phyloP scores from a whole-genome alignment of 805 yeast genomes.

The Lipomyces chichibuensis region DNA sequence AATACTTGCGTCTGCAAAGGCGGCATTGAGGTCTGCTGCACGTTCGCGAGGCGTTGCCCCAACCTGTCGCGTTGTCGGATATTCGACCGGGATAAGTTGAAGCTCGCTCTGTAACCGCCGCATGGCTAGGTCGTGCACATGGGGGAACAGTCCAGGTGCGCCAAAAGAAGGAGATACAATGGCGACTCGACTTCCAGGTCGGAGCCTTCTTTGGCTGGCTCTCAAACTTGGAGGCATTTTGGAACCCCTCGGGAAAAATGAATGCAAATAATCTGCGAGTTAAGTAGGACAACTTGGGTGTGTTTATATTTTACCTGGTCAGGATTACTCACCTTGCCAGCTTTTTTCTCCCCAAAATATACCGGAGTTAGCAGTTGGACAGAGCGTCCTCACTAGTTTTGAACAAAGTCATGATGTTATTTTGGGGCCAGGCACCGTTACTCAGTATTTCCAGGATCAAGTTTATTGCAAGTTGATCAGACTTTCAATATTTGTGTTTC shows the following conservation, averaged over 20 bases:
- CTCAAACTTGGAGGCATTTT: conserved; percentile 1
- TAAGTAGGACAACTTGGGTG: too few species aligned
- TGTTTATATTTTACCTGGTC: too few species aligned
- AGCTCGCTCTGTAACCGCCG: background rate
- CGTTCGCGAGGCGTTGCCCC: conserved; percentile 8
- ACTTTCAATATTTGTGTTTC: too few species aligned
- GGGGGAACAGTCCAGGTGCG: background rate
- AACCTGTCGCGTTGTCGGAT: conserved; percentile 2
- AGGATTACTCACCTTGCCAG: too few species aligned
- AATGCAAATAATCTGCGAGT: too few species aligned
- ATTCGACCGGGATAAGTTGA: background rate
- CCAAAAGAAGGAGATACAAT: conserved; percentile 7
- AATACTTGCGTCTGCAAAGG: conserved; percentile 3
- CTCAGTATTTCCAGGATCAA: too few species aligned
- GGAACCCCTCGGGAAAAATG: background rate
- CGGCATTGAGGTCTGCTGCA: conserved; percentile 3
- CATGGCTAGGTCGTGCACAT: conserved; percentile 3
- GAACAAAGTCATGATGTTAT: too few species aligned
- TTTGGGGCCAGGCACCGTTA: too few species aligned
- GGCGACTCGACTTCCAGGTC: conserved; percentile 4
- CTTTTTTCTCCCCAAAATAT: too few species aligned
- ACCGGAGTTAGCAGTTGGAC: too few species aligned
- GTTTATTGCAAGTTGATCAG: too few species aligned
- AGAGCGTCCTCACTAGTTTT: too few species aligned
- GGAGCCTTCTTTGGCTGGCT: background rate